Evolutionary conservation across 2,329 filamentous ascomycete genomes (phyloP).

Genomic region (Penicillium sp.): DNA sequence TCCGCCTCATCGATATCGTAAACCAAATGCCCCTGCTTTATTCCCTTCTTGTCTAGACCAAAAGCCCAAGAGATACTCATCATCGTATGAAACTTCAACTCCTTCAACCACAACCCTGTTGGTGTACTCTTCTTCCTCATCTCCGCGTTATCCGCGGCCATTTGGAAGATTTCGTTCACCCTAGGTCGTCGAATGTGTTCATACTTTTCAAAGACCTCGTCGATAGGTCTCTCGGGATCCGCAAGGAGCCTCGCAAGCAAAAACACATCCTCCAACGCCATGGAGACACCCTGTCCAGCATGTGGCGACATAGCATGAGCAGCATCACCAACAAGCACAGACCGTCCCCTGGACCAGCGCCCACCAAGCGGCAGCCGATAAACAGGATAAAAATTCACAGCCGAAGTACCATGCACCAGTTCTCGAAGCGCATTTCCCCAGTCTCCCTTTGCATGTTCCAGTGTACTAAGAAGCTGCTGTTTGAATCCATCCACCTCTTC

Average conservation of each 20-base stretch:
- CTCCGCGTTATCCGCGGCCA: slow-evolving; percentile 25
- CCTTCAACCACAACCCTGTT: slow-evolving; percentile 29
- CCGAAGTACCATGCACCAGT: slow-evolving; percentile 14
- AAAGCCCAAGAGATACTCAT: slow-evolving; percentile 19
- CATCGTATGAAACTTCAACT: slow-evolving; percentile 11
- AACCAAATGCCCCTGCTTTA: slow-evolving; percentile 24
- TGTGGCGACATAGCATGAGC: slow-evolving; percentile 37
- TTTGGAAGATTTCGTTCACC: slow-evolving; percentile 24
- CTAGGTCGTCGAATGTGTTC: slow-evolving; percentile 33
- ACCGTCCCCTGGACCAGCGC: slow-evolving; percentile 36
- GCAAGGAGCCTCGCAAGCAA: slow-evolving; percentile 29
- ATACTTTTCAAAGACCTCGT: slow-evolving; percentile 23
- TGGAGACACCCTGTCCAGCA: slow-evolving; percentile 54
- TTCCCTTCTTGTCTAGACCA: slow-evolving; percentile 20
- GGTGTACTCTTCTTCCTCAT: slow-evolving; percentile 24
- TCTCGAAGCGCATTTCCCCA: slow-evolving; percentile 26
- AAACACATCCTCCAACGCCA: slow-evolving; percentile 53
- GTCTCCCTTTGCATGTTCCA: slow-evolving; percentile 24
- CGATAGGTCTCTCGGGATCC: slow-evolving; percentile 12
- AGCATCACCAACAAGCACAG: slow-evolving; percentile 37
- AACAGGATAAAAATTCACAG: slow-evolving; percentile 38
- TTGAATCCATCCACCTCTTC: slow-evolving; percentile 34
- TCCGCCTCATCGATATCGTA: slow-evolving; percentile 32
- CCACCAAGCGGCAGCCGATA: slow-evolving; percentile 36
- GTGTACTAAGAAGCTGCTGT: slow-evolving; percentile 18